These are phyloP conservation scores for Pleurotus salmoneostramineus DNA, from an alignment of 768 basidiomycete species.

Conservation along the genomic window DNA sequence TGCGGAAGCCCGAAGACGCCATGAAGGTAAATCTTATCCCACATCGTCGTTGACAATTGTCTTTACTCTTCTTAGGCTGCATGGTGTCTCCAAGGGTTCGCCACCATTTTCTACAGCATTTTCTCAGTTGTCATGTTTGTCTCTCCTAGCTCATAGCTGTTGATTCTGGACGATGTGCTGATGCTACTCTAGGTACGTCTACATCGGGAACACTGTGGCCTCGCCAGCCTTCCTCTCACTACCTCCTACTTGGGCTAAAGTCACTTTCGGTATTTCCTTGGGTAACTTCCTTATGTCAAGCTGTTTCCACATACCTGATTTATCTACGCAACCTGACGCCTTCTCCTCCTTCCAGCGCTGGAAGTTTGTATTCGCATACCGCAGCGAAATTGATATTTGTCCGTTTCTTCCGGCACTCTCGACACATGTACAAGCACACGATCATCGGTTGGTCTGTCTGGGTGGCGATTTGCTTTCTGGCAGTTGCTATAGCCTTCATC, in stretches of 20 bases:
- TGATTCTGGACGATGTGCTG: not conserved
- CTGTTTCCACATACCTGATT: not conserved
- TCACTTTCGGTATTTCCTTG: slow-evolving; percentile 43
- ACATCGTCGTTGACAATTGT: not conserved
- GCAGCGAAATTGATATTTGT: slow-evolving; percentile 53
- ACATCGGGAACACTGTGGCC: slow-evolving; percentile 41
- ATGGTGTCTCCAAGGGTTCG: slow-evolving; percentile 49
- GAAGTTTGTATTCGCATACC: slow-evolving; percentile 44
- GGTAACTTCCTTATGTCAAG: slow-evolving; percentile 48
- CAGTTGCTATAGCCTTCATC: slow-evolving; percentile 38
- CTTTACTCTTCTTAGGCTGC: slow-evolving; percentile 33
- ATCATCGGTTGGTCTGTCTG: slow-evolving; percentile 45
- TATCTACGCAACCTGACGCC: not conserved
- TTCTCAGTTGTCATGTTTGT: slow-evolving; percentile 35
- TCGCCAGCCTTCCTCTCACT: slow-evolving; percentile 46
- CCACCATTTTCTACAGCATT: slow-evolving; percentile 46
- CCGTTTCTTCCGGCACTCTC: slow-evolving; percentile 42
- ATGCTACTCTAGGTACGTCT: slow-evolving; percentile 30
- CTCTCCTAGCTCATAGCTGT: not conserved
- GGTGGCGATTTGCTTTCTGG: slow-evolving; percentile 36
- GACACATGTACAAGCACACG: slow-evolving; percentile 49
- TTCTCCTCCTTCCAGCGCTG: slow-evolving; percentile 26
- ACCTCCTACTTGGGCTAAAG: slow-evolving; percentile 46
- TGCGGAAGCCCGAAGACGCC: slow-evolving; percentile 45
- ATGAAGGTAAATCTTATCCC: slow-evolving; percentile 39